Evolutionary conservation across 495 filamentous ascomycete species (phyloP), one percentile per base, ranked within the genome.

Genomic region (Gamarada debralockiae): DNA sequence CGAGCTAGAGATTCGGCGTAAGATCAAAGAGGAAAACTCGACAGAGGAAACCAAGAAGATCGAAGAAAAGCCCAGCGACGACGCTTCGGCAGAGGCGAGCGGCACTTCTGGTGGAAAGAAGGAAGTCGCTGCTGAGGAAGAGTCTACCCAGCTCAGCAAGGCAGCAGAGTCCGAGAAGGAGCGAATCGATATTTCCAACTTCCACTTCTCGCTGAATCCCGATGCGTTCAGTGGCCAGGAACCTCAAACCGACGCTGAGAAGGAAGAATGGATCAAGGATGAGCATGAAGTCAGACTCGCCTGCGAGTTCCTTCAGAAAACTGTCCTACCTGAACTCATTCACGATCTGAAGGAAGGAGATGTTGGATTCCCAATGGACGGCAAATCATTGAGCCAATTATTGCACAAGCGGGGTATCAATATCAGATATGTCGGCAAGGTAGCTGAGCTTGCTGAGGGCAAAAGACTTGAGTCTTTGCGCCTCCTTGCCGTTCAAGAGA

Each of bases 391-490:
- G 51, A 89, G 83, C 55, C 81, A 84, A 57, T 80, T 96, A 37
- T 80, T 99, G 73, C 95, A 99, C 73, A 95, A 95, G 72, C 90
- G 95, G 29, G 95, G 95, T 67, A 88, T 99, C 72, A 99, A 97
- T 74, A 79, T 96, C 56, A 84, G 95, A 62, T 99, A 99, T 69
- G 80, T 99, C 23, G 95, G 95, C 44, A 86, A 81, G 65, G 64
- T 97, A 58, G 87, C 87, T 18, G 73, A 78, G 41, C 74, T 89
- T 40, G 81, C 85, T 53, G 78, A 80, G 52, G 87, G 84, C 36
- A 71, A 80, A 38, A 87, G 90, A 46, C 74, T 97, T 14, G 74
- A 84, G 40, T 88, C 90, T 47, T 75, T 99, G 53, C 81, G 81
- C 33, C 78, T 79, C 47, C 75, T 99, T 36, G 77, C 87, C 48